Percentiles rank a stretch among this genome's conserved stretches.
Conservation (phyloP, 352 stramenopile genomes). For the Phytophthora cajani region DNA sequence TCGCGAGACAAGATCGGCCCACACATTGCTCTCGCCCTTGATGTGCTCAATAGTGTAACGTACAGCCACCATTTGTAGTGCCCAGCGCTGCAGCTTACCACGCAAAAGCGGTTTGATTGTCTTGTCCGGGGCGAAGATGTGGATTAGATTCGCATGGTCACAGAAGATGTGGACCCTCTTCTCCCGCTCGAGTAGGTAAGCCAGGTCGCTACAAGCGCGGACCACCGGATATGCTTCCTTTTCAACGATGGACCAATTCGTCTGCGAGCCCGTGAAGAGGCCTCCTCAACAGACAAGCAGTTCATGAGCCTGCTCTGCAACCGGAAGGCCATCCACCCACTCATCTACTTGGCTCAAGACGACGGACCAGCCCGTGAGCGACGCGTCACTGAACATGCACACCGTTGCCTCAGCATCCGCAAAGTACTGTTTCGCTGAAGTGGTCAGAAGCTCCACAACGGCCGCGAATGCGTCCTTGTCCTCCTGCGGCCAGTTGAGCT, state of each 20-base stretch:
- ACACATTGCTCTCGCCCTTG: not conserved
- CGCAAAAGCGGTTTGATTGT: not conserved
- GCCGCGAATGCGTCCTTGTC: not conserved
- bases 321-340: not conserved
- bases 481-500: not conserved
- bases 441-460: not conserved
- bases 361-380: not conserved
- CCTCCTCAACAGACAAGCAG: not conserved
- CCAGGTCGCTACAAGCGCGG: not conserved
- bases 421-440: not conserved
- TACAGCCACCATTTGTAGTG: not conserved
- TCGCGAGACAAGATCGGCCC: not conserved
- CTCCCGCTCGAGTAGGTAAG: not conserved
- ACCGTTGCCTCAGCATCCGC: not conserved
- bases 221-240: not conserved
- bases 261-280: not conserved
- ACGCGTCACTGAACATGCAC: not conserved
- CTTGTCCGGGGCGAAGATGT: not conserved
- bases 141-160: not conserved
- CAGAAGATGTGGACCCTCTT: not conserved
- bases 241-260: not conserved
- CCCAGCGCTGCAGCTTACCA: not conserved
- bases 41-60: conserved; percentile 1
- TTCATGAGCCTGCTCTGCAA: not conserved
- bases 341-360: not conserved